Conservation (phyloP, 2,329 filamentous ascomycete species). For the Alternaria triticina region DNA sequence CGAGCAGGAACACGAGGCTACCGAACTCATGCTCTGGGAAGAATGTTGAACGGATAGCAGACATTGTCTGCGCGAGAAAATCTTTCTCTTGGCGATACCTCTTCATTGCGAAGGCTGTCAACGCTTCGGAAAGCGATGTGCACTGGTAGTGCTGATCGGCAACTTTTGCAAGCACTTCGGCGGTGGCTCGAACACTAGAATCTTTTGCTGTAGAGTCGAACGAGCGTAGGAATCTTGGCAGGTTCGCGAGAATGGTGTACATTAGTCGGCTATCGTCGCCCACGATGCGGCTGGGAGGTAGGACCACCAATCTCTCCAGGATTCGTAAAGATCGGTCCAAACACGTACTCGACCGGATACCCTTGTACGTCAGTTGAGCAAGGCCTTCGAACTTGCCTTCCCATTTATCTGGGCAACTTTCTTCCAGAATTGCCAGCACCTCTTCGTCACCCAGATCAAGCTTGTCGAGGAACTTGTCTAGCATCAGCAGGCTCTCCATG, state of each 20-base stretch:
- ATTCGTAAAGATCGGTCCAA: slow-evolving; percentile 78
- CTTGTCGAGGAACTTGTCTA: slow-evolving; percentile 84
- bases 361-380: slow-evolving; percentile 87
- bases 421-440: slow-evolving; percentile 73
- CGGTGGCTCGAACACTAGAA: slow-evolving; percentile 60
- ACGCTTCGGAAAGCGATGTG: slow-evolving; percentile 68
- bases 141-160: slow-evolving; percentile 77
- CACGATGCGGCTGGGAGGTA: slow-evolving; percentile 81
- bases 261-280: slow-evolving; percentile 83
- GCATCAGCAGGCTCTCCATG: slow-evolving; percentile 87
- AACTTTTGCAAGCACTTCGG: slow-evolving; percentile 72
- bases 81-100: slow-evolving; percentile 73
- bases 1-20: slow-evolving; percentile 87
- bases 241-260: slow-evolving; percentile 87
- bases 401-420: slow-evolving; percentile 85
- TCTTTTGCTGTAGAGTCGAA: slow-evolving; percentile 71
- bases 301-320: slow-evolving; percentile 76
- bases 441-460: slow-evolving; percentile 76
- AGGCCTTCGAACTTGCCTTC: slow-evolving; percentile 87
- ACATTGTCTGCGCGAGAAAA: slow-evolving; percentile 76
- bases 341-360: slow-evolving; percentile 83
- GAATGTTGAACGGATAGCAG: slow-evolving; percentile 76
- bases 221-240: slow-evolving; percentile 81
- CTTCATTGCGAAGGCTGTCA: slow-evolving; percentile 73
- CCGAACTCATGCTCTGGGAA: slow-evolving; percentile 83